Percentiles rank a stretch among this genome's conserved stretches.
phyloP scores from a whole-genome alignment of 306 rosid genomes.

The Glycine tomentella region DNA sequence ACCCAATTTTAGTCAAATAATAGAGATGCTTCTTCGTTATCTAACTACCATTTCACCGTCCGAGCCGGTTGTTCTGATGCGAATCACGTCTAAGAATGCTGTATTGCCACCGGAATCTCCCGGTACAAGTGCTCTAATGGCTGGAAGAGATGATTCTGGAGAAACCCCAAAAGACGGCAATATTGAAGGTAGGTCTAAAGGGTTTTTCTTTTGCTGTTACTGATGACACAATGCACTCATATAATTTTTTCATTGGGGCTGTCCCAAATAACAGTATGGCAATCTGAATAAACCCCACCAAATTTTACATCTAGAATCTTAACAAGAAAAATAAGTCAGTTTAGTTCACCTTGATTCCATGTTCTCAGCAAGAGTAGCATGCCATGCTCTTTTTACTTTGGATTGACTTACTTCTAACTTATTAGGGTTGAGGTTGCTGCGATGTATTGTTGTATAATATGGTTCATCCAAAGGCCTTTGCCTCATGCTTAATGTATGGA shows the following conservation, averaged over 20 bases:
- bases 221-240: conserved; percentile 48
- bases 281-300: conserved; percentile 31
- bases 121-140: conserved; percentile 85
- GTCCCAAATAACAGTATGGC: conserved; percentile 3
- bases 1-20: conserved; percentile 77
- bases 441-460: conserved; percentile 73
- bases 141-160: conserved; percentile 56
- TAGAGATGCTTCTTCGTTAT: conserved; percentile 77
- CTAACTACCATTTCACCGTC: conserved; percentile 61
- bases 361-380: conserved; percentile 38
- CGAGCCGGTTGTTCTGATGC: conserved; percentile 54
- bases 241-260: conserved; percentile 4
- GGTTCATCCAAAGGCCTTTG: conserved; percentile 73
- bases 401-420: conserved; percentile 43
- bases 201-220: conserved; percentile 78
- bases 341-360: conserved; percentile 32
- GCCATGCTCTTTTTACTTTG: conserved; percentile 18
- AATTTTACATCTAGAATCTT: conserved; percentile 23
- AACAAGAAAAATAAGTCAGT: neutral
- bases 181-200: conserved; percentile 63
- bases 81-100: conserved; percentile 64
- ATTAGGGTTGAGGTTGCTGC: conserved; percentile 75
- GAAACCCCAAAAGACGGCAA: conserved; percentile 42
- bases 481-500: conserved; percentile 44
- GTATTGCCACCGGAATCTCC: conserved; percentile 89